These are phyloP conservation scores for Dendrobium nobile DNA, from an alignment of 106 monocot species.

Conservation along the genomic window DNA sequence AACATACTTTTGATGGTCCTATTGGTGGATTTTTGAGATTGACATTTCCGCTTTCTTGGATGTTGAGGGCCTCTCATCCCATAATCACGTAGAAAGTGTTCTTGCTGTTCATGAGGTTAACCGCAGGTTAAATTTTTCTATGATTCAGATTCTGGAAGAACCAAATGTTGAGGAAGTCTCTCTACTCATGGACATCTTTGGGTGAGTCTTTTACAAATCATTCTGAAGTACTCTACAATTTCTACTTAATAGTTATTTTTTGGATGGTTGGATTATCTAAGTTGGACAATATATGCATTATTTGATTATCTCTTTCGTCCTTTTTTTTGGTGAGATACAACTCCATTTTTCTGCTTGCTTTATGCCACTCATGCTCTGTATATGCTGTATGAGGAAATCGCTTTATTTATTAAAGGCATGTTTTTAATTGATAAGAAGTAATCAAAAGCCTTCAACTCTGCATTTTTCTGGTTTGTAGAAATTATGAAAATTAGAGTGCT, in stretches of 20 bases:
- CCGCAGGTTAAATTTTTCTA: slow-evolving; percentile 42
- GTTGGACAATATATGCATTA: neutral
- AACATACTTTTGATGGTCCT: neutral
- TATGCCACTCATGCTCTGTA: neutral
- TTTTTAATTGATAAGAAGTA: neutral
- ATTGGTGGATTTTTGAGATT: neutral
- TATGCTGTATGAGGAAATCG: neutral
- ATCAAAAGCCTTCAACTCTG: neutral
- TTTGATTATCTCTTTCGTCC: neutral
- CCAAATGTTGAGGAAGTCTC: slow-evolving; percentile 55
- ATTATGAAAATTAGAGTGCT: neutral
- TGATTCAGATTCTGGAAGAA: slow-evolving; percentile 53
- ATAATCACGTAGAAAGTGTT: slow-evolving; percentile 12
- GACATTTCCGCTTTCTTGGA: neutral
- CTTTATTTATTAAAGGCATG: neutral
- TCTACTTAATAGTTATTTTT: neutral
- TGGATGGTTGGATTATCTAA: neutral
- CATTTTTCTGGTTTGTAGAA: neutral
- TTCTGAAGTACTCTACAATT: neutral
- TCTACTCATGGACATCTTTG: slow-evolving; percentile 50
- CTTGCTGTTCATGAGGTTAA: slow-evolving; percentile 44
- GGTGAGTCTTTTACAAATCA: slow-evolving; percentile 29
- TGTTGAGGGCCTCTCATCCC: neutral
- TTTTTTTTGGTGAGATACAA: neutral
- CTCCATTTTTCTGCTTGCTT: neutral